A percentile compares a stretch with the other conserved stretches of the same genome.
Evolutionary conservation across 768 basidiomycete genomes (phyloP).

Genomic region (Amanita exitialis): DNA sequence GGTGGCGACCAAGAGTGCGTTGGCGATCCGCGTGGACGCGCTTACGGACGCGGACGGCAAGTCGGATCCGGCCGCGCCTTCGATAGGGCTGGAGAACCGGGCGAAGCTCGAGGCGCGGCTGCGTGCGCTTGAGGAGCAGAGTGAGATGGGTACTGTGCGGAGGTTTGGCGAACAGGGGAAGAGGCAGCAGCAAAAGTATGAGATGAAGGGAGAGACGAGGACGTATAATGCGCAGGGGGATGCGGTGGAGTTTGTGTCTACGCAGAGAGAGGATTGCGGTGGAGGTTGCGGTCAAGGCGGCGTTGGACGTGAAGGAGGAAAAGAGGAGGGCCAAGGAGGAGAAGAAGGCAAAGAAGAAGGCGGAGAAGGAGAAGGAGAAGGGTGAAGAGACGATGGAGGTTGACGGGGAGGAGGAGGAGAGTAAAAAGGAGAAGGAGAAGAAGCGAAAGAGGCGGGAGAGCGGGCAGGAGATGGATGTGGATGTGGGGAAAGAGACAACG

Average conservation of each 20-base stretch:
- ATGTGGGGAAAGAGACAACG: too few relatives aligned
- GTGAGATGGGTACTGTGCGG: slow-evolving; percentile 63
- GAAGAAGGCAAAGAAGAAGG: slow-evolving; percentile 59
- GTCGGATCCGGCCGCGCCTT: slow-evolving; percentile 69
- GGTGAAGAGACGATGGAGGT: slow-evolving; percentile 32
- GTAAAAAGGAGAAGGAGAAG: slow-evolving; percentile 36
- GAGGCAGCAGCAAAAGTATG: slow-evolving; percentile 71
- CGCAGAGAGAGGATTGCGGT: slow-evolving; percentile 76
- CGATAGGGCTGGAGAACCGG: slow-evolving; percentile 89
- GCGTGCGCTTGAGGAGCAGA: slow-evolving; percentile 78
- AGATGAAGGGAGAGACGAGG: slow-evolving; percentile 68
- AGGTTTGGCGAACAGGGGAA: slow-evolving; percentile 44
- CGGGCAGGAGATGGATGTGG: slow-evolving; percentile 63
- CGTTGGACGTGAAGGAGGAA: slow-evolving; percentile 79
- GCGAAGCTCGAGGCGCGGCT: slow-evolving; percentile 92
- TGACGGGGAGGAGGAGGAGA: slow-evolving; percentile 27
- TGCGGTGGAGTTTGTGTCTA: slow-evolving; percentile 71
- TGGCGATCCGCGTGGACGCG: slow-evolving; percentile 96
- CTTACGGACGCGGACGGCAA: slow-evolving; percentile 89
- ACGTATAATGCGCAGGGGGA: slow-evolving; percentile 87
- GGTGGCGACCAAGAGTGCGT: slow-evolving; percentile 97
- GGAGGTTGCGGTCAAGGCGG: slow-evolving; percentile 64
- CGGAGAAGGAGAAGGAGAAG: slow-evolving; percentile 31
- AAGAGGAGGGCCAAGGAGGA: slow-evolving; percentile 77
- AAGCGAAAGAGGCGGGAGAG: slow-evolving; percentile 80